phyloP scores from a whole-genome alignment of 306 rosid species.

The Ormosia emarginata region DNA sequence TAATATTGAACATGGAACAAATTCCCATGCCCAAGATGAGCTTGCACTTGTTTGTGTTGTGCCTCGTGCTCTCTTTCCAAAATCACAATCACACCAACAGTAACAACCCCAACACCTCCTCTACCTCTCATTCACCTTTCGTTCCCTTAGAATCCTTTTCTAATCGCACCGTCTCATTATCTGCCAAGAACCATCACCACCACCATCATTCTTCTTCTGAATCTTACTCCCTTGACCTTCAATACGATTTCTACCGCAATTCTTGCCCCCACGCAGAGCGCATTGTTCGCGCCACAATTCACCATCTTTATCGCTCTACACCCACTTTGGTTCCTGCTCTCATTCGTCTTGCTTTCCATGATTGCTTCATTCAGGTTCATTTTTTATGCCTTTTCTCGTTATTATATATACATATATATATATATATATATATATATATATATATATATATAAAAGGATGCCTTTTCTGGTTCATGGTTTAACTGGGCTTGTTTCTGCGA shows the following conservation, averaged over 20 bases:
- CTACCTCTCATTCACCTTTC: background rate
- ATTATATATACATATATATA: too few species aligned
- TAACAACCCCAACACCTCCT: background rate
- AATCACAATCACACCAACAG: background rate
- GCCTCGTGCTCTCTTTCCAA: background rate
- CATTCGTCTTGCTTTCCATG: conserved; percentile 33
- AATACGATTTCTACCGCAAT: conserved; percentile 24
- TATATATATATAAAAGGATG: background rate
- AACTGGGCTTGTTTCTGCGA: background rate
- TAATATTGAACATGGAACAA: background rate
- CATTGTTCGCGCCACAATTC: conserved; percentile 4
- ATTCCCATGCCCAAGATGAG: background rate
- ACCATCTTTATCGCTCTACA: background rate
- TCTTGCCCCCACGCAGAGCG: conserved; percentile 27
- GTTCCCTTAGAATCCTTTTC: conserved; percentile 15
- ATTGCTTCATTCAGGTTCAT: conserved; percentile 37
- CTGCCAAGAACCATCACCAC: background rate
- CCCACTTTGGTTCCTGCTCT: conserved; percentile 22
- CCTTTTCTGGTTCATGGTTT: background rate
- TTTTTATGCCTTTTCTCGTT: background rate
- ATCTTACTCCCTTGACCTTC: background rate
- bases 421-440: too few species aligned
- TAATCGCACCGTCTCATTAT: background rate
- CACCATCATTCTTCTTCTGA: background rate
- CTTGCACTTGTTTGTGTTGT: background rate